Base-by-base conservation (phyloP, 495 filamentous ascomycete species). In the Hypoxylon fragiforme region DNA sequence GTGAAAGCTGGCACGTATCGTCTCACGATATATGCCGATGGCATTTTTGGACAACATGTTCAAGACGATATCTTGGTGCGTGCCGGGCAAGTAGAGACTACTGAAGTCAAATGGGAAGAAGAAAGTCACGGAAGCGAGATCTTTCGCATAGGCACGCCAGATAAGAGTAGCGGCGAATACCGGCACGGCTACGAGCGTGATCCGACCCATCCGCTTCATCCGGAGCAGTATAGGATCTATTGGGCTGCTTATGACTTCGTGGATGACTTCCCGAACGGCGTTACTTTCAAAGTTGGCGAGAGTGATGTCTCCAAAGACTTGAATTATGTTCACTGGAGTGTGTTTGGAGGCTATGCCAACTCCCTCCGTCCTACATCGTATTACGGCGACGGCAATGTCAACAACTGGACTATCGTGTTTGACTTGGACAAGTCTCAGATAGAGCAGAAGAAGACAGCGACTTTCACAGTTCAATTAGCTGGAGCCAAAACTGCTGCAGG, bases 321-420 rank as follows among this genome's bases (percentile, higher is more conserved):
- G 43, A 83, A 82, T 62, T 77, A 80, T 14, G 74, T 79, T 1
- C 80, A 82, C 46, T 82, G 78, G 81, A 73, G 71, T 32, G 74
- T 76, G 7, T 82, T 80, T 57, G 77, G 81, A 19, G 67, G 70
- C 18, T 60, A 68, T 21, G 40, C 69, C 54, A 50, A 79, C 73
- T 18, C 43, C 7, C 44, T 57, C 8, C 54, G 65, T 14, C 46
- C 65, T n/a, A 37, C 60, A 18, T 38, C 60, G 11, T 61, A 62
- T 2, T 38, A 43, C 12, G 71, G 72, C 12, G 68, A 73, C 28
- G 71, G 71, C n/a, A 73, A 73, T 31, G 72, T 77, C 14, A 76
- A 77, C 39, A 77, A 80, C 66, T 82, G 78, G 80, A 81, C 70
- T 5, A 72, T 83, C 54, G 60, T 74, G 37, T 83, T 79, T 46